Evolutionary conservation across 768 basidiomycete genomes (phyloP).

Genomic region (Sporobolomyces roseus): DNA sequence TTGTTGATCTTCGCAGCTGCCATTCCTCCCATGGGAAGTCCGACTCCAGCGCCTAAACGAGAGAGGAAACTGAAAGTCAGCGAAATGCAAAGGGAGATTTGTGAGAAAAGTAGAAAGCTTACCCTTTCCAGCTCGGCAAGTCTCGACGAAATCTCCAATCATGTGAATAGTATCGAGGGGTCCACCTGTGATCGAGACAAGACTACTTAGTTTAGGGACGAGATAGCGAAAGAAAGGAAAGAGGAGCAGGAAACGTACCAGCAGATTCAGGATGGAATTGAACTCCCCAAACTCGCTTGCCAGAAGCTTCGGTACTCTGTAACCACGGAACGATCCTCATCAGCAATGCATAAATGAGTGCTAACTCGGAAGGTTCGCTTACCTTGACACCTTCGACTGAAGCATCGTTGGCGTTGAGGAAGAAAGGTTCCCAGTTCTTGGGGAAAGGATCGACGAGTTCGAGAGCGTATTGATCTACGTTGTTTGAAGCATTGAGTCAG

Average conservation of each 20-base stretch:
- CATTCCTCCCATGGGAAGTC: constrained; percentile 19
- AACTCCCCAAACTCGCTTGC: constrained; percentile 92
- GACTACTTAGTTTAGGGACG: background rate
- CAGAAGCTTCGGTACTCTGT: constrained; percentile 72
- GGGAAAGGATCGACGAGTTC: constrained; percentile 93
- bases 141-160: constrained; percentile 18
- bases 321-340: no score
- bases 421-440: constrained; percentile 95
- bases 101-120: background rate
- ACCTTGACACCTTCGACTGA: constrained; percentile 93
- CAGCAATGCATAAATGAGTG: no score
- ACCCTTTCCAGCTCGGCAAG: constrained; percentile 14
- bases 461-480: constrained; percentile 93
- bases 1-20: constrained; percentile 25
- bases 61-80: background rate
- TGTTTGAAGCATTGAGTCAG: constrained; percentile 18
- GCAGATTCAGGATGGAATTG: constrained; percentile 90
- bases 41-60: constrained; percentile 11
- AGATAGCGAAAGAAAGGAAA: background rate
- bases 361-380: background rate
- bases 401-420: constrained; percentile 84
- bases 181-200: constrained; percentile 63
- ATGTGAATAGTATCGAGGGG: constrained; percentile 99
- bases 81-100: background rate
- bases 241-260: constrained; percentile 12